Evolutionary conservation across 805 yeast species (phyloP), one percentile per base, ranked within the genome.

Genomic region (Starmera caribaea): DNA sequence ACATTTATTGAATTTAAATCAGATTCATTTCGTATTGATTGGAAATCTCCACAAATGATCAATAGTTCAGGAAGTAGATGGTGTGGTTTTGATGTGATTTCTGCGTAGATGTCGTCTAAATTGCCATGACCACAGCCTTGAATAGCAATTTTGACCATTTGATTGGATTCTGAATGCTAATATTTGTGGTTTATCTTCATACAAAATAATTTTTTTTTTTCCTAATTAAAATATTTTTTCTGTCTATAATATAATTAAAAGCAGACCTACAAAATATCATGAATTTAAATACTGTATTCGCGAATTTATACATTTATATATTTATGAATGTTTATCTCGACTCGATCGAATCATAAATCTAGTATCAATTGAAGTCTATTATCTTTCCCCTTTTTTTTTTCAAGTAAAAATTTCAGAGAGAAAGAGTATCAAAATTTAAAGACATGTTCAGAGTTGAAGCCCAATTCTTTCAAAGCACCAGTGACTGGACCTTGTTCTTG

Each of bases 91-190:
- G 28, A 8, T 1, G 30, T 16, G 11, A 73, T 56, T 3, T 51
- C 39, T 10, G 50, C 36, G 51, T 86, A 87, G 2, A 88, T 79
- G 13, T 53, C 48, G 45, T 76, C 62, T 31, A 89, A 68, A 38
- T 75, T 80, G 3, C 97, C 96, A 59, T 89, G 97, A 47, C 94
- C 77, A 53, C 97, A 89, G 9, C 97, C 97, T 53, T 84, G 88
- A 1, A 88, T 69, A 5, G 94, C 95, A 13, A 88, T 59, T 36
- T 57, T 45, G 16, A 62, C 35, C 24, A 21, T 21, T n/a, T n/a
- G n/a, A n/a, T n/a, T n/a, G n/a, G n/a, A n/a, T n/a, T n/a, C n/a
- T n/a, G n/a, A n/a, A n/a, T n/a, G n/a, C n/a, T n/a, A n/a, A n/a
- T n/a, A n/a, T n/a, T n/a, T n/a, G n/a, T n/a, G n/a, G n/a, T n/a